Evolutionary conservation across 2,329 filamentous ascomycete species (phyloP).

Genomic region (Alternaria solani): DNA sequence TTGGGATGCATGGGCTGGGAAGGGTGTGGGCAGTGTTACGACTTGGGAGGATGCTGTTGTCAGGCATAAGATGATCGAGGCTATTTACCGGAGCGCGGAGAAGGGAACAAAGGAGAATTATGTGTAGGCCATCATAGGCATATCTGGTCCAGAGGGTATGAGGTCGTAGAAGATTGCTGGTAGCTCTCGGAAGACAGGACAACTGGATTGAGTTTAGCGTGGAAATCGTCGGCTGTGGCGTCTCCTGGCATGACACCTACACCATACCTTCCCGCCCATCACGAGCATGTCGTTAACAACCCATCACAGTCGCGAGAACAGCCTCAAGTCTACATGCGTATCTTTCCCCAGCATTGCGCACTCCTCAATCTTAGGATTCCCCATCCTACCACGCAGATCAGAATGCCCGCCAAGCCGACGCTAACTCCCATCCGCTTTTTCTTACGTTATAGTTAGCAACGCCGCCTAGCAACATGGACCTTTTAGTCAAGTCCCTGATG

Average conservation of each 20-base stretch:
- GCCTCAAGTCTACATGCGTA: background rate
- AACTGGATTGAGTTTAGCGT: background rate
- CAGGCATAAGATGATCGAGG: slow-evolving; percentile 49
- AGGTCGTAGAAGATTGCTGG: background rate
- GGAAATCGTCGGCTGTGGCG: background rate
- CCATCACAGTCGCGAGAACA: background rate
- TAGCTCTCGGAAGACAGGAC: background rate
- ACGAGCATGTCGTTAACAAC: background rate
- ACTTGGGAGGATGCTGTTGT: slow-evolving; percentile 47
- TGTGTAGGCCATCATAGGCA: slow-evolving; percentile 15
- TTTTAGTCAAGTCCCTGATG: slow-evolving; percentile 7
- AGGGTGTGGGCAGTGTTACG: slow-evolving; percentile 35
- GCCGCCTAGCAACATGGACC: background rate
- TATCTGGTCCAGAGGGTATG: background rate
- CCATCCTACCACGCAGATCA: background rate
- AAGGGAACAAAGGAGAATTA: slow-evolving; percentile 43
- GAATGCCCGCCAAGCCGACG: background rate
- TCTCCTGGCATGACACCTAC: background rate
- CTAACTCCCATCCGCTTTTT: slow-evolving; percentile 12
- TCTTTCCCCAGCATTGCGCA: background rate
- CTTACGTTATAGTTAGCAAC: slow-evolving; percentile 16
- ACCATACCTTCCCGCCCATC: background rate
- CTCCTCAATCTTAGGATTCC: background rate
- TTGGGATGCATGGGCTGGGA: slow-evolving; percentile 64
- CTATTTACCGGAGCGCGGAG: slow-evolving; percentile 45